phyloP scores from a whole-genome alignment of 2,329 filamentous ascomycete species.

The Aspergillus neotritici region DNA sequence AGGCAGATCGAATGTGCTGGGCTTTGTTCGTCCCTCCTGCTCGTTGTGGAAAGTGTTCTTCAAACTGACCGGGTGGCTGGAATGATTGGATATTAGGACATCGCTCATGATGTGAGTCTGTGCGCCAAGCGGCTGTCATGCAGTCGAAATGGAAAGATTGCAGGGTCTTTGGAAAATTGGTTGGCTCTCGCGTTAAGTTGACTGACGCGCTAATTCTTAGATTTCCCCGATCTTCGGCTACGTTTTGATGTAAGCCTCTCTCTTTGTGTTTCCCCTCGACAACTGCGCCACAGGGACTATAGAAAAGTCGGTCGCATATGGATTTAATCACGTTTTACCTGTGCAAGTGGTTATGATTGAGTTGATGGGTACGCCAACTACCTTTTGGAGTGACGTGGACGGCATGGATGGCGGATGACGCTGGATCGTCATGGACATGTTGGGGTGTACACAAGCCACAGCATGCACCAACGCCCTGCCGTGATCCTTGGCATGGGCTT shows the following conservation, averaged over 20 bases:
- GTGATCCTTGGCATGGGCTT: too few relatives aligned
- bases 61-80: slow-evolving; percentile 32
- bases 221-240: slow-evolving; percentile 39
- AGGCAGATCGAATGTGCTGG: slow-evolving; percentile 49
- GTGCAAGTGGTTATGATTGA: slow-evolving; percentile 5
- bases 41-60: slow-evolving; percentile 13
- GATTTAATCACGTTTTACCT: slow-evolving; percentile 31
- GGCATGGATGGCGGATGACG: too few relatives aligned
- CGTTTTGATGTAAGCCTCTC: slow-evolving; percentile 33
- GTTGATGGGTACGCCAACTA: neutral
- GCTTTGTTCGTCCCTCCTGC: slow-evolving; percentile 48
- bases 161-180: slow-evolving; percentile 27
- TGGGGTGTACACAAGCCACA: too few relatives aligned
- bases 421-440: too few relatives aligned
- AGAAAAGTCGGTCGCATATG: slow-evolving; percentile 24
- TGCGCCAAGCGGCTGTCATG: slow-evolving; percentile 27
- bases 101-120: slow-evolving; percentile 34
- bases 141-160: slow-evolving; percentile 23
- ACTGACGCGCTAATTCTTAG: slow-evolving; percentile 34
- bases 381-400: neutral
- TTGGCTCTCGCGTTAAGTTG: slow-evolving; percentile 36
- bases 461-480: too few relatives aligned
- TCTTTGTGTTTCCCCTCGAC: slow-evolving; percentile 1
- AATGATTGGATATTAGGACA: slow-evolving; percentile 38
- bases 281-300: slow-evolving; percentile 21